Base-by-base conservation (phyloP, 2,329 filamentous ascomycete genomes). In the Exophiala sp. region DNA sequence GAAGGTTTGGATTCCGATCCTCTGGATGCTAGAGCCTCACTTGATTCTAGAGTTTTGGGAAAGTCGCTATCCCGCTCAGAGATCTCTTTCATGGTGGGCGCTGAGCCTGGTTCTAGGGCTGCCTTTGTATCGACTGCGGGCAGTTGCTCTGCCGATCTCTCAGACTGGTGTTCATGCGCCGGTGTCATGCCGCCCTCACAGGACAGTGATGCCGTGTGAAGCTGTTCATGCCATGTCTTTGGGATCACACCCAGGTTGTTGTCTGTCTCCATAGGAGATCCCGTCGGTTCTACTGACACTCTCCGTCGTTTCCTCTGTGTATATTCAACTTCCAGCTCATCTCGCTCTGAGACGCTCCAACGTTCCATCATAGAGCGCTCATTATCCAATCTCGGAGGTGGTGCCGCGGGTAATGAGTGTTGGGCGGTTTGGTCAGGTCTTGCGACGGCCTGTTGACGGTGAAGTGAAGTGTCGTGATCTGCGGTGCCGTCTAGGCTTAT, bases 221-320 rank as follows among this genome's bases (percentile, higher is more conserved):
- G 48, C 18, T 56, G 47, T 5, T 46, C 48, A 16, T 52, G 47
- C 54, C 44, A 53, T 19, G 49, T 23, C 24, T 23, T 39, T n/a
- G 40, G 41, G n/a, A 19, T 13, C 23, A 39, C 29, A 11, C 32
- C 21, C 24, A 32, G 23, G 29, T 16, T 18, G 2, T 16, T 22
- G 13, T 3, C 23, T 37, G 32, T 43, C 35, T 48, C 10, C 14
- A 19, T 5, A 13, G 14, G 22, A 18, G 18, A 10, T 37, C 16
- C 23, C n/a, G 48, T 34, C 7, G 43, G 21, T 23, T 53, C 46
- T 13, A 24, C 23, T 34, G 50, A 52, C 2, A 58, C 30, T 43
- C 43, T 58, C 22, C 50, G 40, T 43, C 55, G 41, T 48, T 62
- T 58, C 14, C 45, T 58, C 35, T 48, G 45, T 27, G 48, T 49